Conservation (phyloP, 257 asterid genomes). For the Misopates orontium region DNA sequence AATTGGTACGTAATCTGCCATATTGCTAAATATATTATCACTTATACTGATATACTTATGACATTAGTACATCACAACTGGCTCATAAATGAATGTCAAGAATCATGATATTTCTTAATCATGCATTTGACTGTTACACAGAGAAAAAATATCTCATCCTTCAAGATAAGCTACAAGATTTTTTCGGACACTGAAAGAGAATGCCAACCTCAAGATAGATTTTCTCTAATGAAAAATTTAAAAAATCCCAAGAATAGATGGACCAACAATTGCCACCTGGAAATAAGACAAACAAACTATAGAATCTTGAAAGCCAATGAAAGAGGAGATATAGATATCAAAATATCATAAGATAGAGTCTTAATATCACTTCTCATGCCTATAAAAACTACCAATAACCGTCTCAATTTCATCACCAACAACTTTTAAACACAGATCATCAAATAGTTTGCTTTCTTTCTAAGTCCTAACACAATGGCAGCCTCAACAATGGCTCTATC, state of each 20-base stretch:
- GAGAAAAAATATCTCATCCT: too few relatives aligned
- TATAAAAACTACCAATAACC: constrained; percentile 6
- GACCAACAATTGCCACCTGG: constrained; percentile 21
- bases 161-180: too few relatives aligned
- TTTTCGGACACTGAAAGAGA: background rate
- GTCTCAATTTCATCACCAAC: background rate
- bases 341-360: too few relatives aligned
- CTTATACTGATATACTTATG: too few relatives aligned
- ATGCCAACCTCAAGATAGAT: background rate
- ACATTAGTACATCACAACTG: too few relatives aligned
- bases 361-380: too few relatives aligned
- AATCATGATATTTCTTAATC: too few relatives aligned
- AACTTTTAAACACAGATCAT: background rate
- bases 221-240: background rate
- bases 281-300: background rate
- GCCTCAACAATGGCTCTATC: constrained; percentile 37
- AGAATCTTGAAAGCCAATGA: constrained; percentile 26
- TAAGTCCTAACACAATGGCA: constrained; percentile 22
- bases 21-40: too few relatives aligned
- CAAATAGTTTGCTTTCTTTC: background rate
- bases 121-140: too few relatives aligned
- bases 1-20: too few relatives aligned
- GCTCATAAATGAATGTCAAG: too few relatives aligned
- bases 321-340: constrained; percentile 22
- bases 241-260: background rate